Base-by-base conservation (phyloP, 306 rosid genomes). In the Dryas alaskensis region DNA sequence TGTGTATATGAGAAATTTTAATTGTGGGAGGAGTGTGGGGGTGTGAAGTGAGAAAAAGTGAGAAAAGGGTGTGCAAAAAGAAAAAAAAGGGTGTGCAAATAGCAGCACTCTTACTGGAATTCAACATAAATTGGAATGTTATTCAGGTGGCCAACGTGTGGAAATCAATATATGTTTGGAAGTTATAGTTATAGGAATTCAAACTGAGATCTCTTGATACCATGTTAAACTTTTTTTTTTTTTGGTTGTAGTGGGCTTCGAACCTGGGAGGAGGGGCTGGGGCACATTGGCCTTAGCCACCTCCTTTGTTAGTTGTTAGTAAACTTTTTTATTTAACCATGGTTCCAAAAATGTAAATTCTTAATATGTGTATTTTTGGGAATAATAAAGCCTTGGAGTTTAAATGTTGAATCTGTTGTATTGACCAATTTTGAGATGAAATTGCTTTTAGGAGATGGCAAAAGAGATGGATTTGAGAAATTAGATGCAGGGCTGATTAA, bases 391-490 rank as follows among this genome's bases (percentile, higher is more conserved):
- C 70, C 48, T 22, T 67, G 51, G 74, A 65, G 73, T 49, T 31
- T 7, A 50, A 22, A 39, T 49, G 52, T 16, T 19, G 63, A 60
- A 4, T 47, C 13, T 0, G 12, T 43, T 57, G 22, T 42, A 39
- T 48, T 58, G 69, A 57, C 69, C 39, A 17, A 27, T 65, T 51
- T 37, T 51, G 82, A 53, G 74, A 19, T 59, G 63, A 40, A 58
- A 12, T 25, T 60, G 58, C 9, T 50, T 50, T 12, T 53, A 12
- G 52, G 72, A 64, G 77, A 55, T 6, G 12, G 22, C 9, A 8
- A 61, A 62, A 31, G 37, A 48, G 63, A 65, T 19, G 73, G 58
- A 17, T 8, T 40, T 61, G 31, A 69, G 69, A 74, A 72, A 10
- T 27, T 9, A 53, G 31, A 43, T 51, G 22, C 48, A 6, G 77